phyloP scores from a whole-genome alignment of 2,329 filamentous ascomycete genomes.

The Aureobasidium sp. region DNA sequence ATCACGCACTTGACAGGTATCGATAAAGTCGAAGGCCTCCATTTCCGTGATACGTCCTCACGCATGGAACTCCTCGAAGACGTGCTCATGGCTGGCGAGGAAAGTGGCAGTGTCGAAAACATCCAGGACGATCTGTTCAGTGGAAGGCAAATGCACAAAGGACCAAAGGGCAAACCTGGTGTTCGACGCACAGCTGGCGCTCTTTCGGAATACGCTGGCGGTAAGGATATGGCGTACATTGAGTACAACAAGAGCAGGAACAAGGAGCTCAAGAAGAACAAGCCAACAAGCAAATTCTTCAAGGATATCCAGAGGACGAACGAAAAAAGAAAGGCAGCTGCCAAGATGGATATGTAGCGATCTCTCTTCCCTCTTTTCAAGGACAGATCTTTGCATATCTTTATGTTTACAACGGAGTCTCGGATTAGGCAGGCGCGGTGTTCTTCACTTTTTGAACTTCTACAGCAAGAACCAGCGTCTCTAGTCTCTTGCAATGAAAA shows the following conservation, averaged over 20 bases:
- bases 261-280: slow-evolving; percentile 37
- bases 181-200: slow-evolving; percentile 77
- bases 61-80: slow-evolving; percentile 81
- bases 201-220: slow-evolving; percentile 78
- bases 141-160: slow-evolving; percentile 40
- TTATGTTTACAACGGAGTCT: not conserved
- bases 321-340: slow-evolving; percentile 29
- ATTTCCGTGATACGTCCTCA: slow-evolving; percentile 71
- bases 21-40: slow-evolving; percentile 71
- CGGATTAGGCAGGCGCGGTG: not conserved
- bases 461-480: not conserved
- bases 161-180: slow-evolving; percentile 41
- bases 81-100: slow-evolving; percentile 81
- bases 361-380: no score
- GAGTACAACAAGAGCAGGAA: slow-evolving; percentile 43
- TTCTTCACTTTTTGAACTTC: not conserved
- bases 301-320: slow-evolving; percentile 34
- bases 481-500: not conserved
- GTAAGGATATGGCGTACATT: slow-evolving; percentile 87
- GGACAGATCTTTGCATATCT: not conserved
- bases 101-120: slow-evolving; percentile 62
- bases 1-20: slow-evolving; percentile 94
- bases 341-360: slow-evolving; percentile 18
- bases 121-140: slow-evolving; percentile 62
- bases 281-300: slow-evolving; percentile 38